Conservation (phyloP, 1,139 yeast species). For the Taiozyma sp. region DNA sequence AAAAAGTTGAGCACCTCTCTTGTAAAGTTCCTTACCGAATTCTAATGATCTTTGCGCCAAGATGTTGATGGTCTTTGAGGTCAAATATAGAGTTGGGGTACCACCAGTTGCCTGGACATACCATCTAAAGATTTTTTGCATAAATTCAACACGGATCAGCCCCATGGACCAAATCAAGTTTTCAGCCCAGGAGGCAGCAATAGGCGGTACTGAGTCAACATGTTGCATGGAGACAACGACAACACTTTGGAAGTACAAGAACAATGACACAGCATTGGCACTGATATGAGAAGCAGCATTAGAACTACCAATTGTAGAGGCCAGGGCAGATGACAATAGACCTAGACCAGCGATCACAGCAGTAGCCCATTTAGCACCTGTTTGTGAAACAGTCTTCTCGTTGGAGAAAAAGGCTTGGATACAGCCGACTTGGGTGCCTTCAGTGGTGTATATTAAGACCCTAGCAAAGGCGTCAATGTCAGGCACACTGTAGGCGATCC, state of each 20-base stretch:
- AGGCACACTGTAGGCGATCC: constrained; percentile 70
- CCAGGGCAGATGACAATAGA: constrained; percentile 59
- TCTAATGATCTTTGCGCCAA: constrained; percentile 64
- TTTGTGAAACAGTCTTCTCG: constrained; percentile 71
- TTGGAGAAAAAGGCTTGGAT: constrained; percentile 65
- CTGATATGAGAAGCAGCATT: constrained; percentile 76
- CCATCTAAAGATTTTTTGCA: constrained; percentile 81
- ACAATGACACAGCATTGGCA: constrained; percentile 70
- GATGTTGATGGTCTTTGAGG: constrained; percentile 53
- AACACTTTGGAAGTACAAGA: constrained; percentile 73
- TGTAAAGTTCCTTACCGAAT: constrained; percentile 20
- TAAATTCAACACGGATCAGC: constrained; percentile 56
- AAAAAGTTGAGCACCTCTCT: constrained; percentile 16
- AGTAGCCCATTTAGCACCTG: constrained; percentile 81
- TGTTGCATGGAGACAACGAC: constrained; percentile 70
- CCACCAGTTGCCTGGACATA: constrained; percentile 81
- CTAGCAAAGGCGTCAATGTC: constrained; percentile 74
- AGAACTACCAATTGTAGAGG: constrained; percentile 73
- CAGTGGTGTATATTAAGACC: constrained; percentile 36
- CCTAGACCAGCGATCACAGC: constrained; percentile 79
- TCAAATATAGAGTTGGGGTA: constrained; percentile 54
- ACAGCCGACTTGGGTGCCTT: constrained; percentile 53
- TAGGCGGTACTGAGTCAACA: constrained; percentile 73
- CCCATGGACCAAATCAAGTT: constrained; percentile 89
- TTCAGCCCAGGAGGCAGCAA: constrained; percentile 78